phyloP scores from a whole-genome alignment of 2,329 filamentous ascomycete species.

The Fusarium xyrophilum region DNA sequence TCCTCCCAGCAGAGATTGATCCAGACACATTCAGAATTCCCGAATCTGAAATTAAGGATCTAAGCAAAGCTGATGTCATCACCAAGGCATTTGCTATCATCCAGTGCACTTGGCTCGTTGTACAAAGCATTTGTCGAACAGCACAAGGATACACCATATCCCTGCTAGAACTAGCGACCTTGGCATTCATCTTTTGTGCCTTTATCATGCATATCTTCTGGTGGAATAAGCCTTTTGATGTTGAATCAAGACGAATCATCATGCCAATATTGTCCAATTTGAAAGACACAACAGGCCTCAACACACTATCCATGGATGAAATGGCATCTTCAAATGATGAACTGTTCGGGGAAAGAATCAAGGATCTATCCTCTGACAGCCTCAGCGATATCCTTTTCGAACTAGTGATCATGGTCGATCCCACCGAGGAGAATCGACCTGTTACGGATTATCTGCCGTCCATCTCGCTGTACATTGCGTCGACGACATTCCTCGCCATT shows the following conservation, averaged over 20 bases:
- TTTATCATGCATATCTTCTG: background rate
- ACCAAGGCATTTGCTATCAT: background rate
- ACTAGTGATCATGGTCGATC: too few relatives aligned
- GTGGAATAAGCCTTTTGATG: background rate
- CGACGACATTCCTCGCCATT: background rate
- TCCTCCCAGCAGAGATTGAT: accelerated
- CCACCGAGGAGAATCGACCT: too few relatives aligned
- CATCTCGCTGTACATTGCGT: background rate
- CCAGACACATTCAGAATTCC: background rate
- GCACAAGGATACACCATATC: background rate
- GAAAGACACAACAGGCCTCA: accelerated
- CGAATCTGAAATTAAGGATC: accelerated
- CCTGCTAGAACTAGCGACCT: accelerated
- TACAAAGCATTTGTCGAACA: accelerated
- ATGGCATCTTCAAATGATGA: accelerated
- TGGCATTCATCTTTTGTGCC: background rate
- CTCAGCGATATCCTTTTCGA: accelerated
- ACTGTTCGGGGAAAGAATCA: accelerated
- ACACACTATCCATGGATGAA: background rate
- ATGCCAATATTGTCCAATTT: accelerated
- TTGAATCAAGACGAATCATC: background rate
- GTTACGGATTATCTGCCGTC: background rate
- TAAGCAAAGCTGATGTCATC: background rate
- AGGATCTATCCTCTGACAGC: accelerated
- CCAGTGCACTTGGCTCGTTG: background rate